Percentiles rank a stretch among this genome's conserved stretches.
Conservation (phyloP, 2,329 filamentous ascomycete genomes). For the Fusarium armeniacum region DNA sequence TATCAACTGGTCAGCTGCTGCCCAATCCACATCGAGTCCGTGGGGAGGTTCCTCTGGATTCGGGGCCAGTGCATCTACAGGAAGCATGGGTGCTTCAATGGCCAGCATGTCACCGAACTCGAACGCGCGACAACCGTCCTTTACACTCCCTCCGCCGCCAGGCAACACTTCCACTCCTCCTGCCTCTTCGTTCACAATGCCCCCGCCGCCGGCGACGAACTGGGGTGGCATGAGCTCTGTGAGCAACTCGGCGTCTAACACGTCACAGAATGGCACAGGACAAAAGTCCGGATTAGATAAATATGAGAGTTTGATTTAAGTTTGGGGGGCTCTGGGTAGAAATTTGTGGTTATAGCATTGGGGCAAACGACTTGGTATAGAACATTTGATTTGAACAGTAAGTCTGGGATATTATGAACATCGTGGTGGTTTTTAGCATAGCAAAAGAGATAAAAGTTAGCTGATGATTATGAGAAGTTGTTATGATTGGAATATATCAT, state of each 20-base stretch:
- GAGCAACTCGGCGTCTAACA: conserved; percentile 14
- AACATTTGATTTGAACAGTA: conserved; percentile 16
- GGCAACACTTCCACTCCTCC: conserved; percentile 48
- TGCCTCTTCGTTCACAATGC: conserved; percentile 62
- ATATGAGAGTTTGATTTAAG: conserved; percentile 75
- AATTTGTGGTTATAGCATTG: conserved; percentile 9
- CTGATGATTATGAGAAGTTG: neutral
- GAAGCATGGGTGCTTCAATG: conserved; percentile 61
- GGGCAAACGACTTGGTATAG: conserved; percentile 13
- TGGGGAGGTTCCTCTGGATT: conserved; percentile 61
- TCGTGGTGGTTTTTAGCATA: neutral
- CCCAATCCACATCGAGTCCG: conserved; percentile 61
- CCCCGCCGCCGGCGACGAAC: conserved; percentile 58
- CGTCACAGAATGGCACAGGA: conserved; percentile 44
- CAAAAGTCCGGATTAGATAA: conserved; percentile 72
- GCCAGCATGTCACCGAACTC: conserved; percentile 64
- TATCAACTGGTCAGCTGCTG: conserved; percentile 65
- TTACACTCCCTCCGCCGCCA: conserved; percentile 71
- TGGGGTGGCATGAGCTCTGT: conserved; percentile 44
- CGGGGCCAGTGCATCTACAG: conserved; percentile 40
- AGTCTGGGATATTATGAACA: neutral
- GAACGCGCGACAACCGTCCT: conserved; percentile 61
- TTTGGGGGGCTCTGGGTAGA: conserved; percentile 1
- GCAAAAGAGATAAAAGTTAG: neutral
- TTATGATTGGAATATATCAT: neutral